Conservation (phyloP, 305 asterid species). For the Ilex paraguariensis region DNA sequence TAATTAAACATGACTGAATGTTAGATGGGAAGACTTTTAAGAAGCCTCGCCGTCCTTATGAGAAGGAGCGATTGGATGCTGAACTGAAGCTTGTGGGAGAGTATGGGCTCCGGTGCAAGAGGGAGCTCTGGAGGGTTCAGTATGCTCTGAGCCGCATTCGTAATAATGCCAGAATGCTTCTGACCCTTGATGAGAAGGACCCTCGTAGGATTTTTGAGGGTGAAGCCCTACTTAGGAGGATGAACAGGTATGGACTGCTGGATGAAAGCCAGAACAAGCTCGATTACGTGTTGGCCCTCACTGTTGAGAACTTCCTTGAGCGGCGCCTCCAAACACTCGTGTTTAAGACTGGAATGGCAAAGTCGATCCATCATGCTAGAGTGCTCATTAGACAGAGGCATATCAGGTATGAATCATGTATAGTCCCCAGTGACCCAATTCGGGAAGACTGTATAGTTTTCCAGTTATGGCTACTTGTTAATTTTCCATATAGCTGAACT, state of each 20-base stretch:
- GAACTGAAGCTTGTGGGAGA: slow-evolving; percentile 56
- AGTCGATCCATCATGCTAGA: slow-evolving; percentile 60
- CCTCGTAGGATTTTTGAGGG: slow-evolving; percentile 59
- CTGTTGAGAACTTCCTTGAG: slow-evolving; percentile 57
- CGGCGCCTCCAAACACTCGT: slow-evolving; percentile 56
- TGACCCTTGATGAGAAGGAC: slow-evolving; percentile 55
- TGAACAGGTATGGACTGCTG: slow-evolving; percentile 45
- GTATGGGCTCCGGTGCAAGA: slow-evolving; percentile 52
- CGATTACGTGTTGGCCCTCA: slow-evolving; percentile 54
- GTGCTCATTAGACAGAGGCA: slow-evolving; percentile 62
- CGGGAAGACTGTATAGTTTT: no score
- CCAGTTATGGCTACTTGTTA: neutral
- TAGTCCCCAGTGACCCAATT: no score
- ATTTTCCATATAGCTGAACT: neutral
- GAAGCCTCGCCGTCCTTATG: slow-evolving; percentile 63
- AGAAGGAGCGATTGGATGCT: slow-evolving; percentile 55
- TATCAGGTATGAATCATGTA: slow-evolving; percentile 29
- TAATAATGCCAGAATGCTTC: slow-evolving; percentile 41
- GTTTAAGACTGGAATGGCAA: slow-evolving; percentile 57
- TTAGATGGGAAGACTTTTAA: slow-evolving; percentile 56
- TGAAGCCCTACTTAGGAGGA: slow-evolving; percentile 59
- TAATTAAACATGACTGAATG: no score
- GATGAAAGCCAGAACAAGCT: slow-evolving; percentile 60
- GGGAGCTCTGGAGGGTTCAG: slow-evolving; percentile 62
- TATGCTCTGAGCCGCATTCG: slow-evolving; percentile 53